A percentile compares a stretch with the other conserved stretches of the same genome.
These are phyloP conservation scores for Colletotrichum sp. DNA, from an alignment of 2,329 filamentous ascomycete species.

Conservation along the genomic window DNA sequence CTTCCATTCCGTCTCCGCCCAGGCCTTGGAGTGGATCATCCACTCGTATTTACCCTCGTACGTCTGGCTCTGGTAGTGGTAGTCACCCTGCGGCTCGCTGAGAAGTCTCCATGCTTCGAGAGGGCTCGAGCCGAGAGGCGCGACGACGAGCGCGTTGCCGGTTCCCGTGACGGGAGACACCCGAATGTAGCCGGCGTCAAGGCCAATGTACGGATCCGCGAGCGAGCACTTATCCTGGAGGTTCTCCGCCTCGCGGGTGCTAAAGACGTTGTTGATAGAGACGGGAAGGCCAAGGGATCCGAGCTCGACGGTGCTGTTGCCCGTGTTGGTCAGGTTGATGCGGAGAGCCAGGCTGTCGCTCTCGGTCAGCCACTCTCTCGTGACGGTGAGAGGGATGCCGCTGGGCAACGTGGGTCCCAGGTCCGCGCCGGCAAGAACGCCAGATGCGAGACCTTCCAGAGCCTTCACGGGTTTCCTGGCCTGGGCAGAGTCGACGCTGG, in stretches of 20 bases:
- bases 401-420: slow-evolving; percentile 44
- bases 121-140: slow-evolving; percentile 47
- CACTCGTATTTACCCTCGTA: slow-evolving; percentile 68
- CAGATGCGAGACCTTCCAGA: slow-evolving; percentile 22
- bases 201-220: slow-evolving; percentile 63
- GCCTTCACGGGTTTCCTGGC: slow-evolving; percentile 39
- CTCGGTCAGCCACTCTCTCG: slow-evolving; percentile 54
- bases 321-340: slow-evolving; percentile 55
- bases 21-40: slow-evolving; percentile 58
- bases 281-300: slow-evolving; percentile 62
- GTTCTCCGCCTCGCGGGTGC: slow-evolving; percentile 48
- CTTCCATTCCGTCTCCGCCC: slow-evolving; percentile 61
- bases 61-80: slow-evolving; percentile 53
- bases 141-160: slow-evolving; percentile 58
- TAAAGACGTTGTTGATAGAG: slow-evolving; percentile 68
- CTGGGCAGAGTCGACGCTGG: slow-evolving; percentile 48
- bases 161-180: slow-evolving; percentile 54
- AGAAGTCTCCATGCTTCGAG: slow-evolving; percentile 62
- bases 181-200: slow-evolving; percentile 61
- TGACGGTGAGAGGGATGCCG: slow-evolving; percentile 45
- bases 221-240: slow-evolving; percentile 57
- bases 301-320: slow-evolving; percentile 47
- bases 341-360: slow-evolving; percentile 53
- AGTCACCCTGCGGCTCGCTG: slow-evolving; percentile 43
- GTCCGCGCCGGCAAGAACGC: slow-evolving; percentile 40